Percentiles rank a stretch among this genome's conserved stretches.
These are phyloP conservation scores for Flaveria robusta DNA, from an alignment of 129 eudicot species.

Conservation along the genomic window DNA sequence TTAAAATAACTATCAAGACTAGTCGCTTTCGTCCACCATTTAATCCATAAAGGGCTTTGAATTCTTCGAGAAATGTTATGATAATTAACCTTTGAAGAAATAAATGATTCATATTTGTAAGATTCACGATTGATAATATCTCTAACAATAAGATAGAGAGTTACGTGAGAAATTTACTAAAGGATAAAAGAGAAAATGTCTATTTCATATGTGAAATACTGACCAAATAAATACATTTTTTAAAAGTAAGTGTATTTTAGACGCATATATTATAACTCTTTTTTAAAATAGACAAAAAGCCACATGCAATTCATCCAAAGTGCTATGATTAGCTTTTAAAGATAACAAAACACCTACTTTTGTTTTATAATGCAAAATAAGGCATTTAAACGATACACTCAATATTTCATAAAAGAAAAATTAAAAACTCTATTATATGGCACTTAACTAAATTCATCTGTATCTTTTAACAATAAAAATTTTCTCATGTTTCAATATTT, in stretches of 20 bases:
- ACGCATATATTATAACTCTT: not conserved
- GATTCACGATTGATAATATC: no score
- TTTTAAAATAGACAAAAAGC: not conserved
- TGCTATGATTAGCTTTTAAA: not conserved
- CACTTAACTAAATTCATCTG: no score
- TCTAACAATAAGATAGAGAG: not conserved
- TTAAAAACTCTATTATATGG: not conserved
- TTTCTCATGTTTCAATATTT: no score
- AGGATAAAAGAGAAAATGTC: no score
- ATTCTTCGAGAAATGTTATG: no score
- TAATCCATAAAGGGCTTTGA: no score
- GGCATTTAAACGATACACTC: not conserved
- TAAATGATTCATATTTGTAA: no score
- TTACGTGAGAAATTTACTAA: not conserved
- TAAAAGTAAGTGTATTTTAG: not conserved
- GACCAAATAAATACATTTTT: not conserved
- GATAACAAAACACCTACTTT: not conserved
- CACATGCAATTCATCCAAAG: not conserved
- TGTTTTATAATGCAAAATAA: not conserved
- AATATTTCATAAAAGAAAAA: not conserved
- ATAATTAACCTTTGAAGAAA: no score
- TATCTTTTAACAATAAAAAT: no score
- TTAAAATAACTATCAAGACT: no score
- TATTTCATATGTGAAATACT: no score
- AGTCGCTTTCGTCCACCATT: no score